These are phyloP conservation scores for Xylaria bambusicola DNA, from an alignment of 495 filamentous ascomycete species.

Conservation along the genomic window DNA sequence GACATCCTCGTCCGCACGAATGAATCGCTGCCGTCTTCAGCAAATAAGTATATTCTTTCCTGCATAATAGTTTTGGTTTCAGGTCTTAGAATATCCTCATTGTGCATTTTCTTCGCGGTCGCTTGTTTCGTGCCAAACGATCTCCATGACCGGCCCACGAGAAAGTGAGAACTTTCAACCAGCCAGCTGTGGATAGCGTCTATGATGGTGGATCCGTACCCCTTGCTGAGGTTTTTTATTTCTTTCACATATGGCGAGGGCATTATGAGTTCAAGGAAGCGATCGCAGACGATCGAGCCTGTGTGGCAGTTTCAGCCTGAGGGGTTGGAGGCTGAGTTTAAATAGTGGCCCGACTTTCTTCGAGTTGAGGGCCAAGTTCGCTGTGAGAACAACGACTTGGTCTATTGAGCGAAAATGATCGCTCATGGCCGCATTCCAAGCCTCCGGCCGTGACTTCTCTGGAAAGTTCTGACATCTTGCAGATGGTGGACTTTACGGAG, in stretches of 20 bases:
- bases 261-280: slow-evolving; percentile 47
- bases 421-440: slow-evolving; percentile 39
- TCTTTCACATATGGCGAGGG: slow-evolving; percentile 33
- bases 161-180: slow-evolving; percentile 32
- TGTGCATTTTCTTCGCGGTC: slow-evolving; percentile 38
- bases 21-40: slow-evolving; percentile 43
- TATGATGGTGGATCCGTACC: slow-evolving; percentile 22
- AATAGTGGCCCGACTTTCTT: slow-evolving; percentile 38
- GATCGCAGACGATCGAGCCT: slow-evolving; percentile 47
- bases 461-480: slow-evolving; percentile 38
- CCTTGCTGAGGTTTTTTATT: slow-evolving; percentile 23
- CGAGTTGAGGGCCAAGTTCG: slow-evolving; percentile 35
- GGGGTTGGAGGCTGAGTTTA: slow-evolving; percentile 38
- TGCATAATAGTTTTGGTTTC: slow-evolving; percentile 39
- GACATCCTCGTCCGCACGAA: no score
- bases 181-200: slow-evolving; percentile 46
- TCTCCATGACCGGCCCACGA: slow-evolving; percentile 48
- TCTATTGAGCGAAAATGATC: slow-evolving; percentile 35
- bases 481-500: not conserved
- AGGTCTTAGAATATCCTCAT: slow-evolving; percentile 35
- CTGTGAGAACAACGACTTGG: slow-evolving; percentile 40
- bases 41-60: slow-evolving; percentile 48
- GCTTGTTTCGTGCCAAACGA: slow-evolving; percentile 47
- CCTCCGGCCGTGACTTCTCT: slow-evolving; percentile 36
- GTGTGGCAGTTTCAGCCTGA: slow-evolving; percentile 43